These are phyloP conservation scores for Spiromastix sp. DNA, from an alignment of 2,329 filamentous ascomycete species.

Conservation along the genomic window DNA sequence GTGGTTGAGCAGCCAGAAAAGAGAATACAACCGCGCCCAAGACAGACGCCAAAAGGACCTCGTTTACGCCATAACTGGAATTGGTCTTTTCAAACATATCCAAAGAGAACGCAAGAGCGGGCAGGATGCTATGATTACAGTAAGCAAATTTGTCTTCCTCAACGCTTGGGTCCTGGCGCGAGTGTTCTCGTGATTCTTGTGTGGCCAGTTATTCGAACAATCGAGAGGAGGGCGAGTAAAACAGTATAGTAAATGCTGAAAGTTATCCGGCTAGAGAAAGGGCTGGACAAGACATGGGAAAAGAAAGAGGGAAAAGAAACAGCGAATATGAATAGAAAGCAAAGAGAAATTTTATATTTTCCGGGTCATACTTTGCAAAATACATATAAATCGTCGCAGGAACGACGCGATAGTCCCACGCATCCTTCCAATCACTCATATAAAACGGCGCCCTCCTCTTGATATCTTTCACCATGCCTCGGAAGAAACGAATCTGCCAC, in stretches of 20 bases:
- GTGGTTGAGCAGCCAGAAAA: conserved; percentile 67
- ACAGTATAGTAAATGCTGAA: too few species aligned
- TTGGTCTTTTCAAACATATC: conserved; percentile 89
- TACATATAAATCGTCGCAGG: conserved; percentile 90
- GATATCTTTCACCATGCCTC: conserved; percentile 70
- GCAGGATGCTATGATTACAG: conserved; percentile 55
- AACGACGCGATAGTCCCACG: conserved; percentile 82
- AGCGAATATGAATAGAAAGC: too few species aligned
- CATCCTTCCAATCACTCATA: conserved; percentile 71
- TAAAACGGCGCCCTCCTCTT: conserved; percentile 67
- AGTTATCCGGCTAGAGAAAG: too few species aligned
- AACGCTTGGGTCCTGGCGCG: too few species aligned
- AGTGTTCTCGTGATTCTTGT: too few species aligned
- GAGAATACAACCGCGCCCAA: conserved; percentile 74
- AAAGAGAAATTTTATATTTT: conserved; percentile 6
- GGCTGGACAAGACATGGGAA: conserved; percentile 1
- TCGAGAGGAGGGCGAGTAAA: too few species aligned
- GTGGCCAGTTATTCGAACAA: too few species aligned
- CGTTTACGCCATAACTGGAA: conserved; percentile 80
- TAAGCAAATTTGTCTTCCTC: too few species aligned
- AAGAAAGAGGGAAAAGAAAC: conserved; percentile 5
- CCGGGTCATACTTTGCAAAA: conserved; percentile 66
- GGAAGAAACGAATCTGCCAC: conserved; percentile 68
- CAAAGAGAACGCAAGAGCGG: conserved; percentile 77
- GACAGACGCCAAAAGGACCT: conserved; percentile 78